A percentile compares a stretch with the other conserved stretches of the same genome.
Evolutionary conservation across 306 rosid species (phyloP).

Genomic region (Gynostemma pentaphyllum): DNA sequence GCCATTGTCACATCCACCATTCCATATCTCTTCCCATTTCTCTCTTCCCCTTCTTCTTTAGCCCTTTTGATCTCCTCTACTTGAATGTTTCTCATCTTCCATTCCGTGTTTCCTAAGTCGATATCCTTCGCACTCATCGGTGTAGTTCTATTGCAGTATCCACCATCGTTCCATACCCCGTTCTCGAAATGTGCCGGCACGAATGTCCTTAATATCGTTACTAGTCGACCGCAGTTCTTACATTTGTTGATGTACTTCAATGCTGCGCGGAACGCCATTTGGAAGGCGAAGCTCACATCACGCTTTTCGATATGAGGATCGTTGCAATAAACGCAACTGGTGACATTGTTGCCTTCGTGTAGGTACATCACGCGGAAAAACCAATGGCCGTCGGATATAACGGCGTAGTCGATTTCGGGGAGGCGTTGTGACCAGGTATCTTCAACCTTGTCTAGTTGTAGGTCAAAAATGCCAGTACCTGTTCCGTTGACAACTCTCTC

Average conservation of each 20-base stretch:
- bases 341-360: conserved; percentile 16
- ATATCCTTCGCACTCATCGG: conserved; percentile 28
- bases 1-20: conserved; percentile 59
- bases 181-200: conserved; percentile 75
- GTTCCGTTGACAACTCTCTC: conserved; percentile 64
- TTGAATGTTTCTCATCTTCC: conserved; percentile 48
- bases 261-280: conserved; percentile 40
- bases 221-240: conserved; percentile 25
- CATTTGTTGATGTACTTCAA: conserved; percentile 31
- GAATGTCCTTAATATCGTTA: conserved; percentile 65
- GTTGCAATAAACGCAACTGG: conserved; percentile 57
- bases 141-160: conserved; percentile 57
- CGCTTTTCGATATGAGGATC: conserved; percentile 31
- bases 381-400: conserved; percentile 77
- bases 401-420: conserved; percentile 46
- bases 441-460: conserved; percentile 50
- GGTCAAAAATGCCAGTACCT: conserved; percentile 42
- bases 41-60: conserved; percentile 18
- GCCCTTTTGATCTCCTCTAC: conserved; percentile 47
- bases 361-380: conserved; percentile 53
- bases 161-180: conserved; percentile 75
- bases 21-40: conserved; percentile 24
- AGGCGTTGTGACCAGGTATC: conserved; percentile 35
- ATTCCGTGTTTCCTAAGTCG: conserved; percentile 27
- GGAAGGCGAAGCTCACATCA: conserved; percentile 21